Conservation (phyloP, 2,329 filamentous ascomycete species). For the Stagonosporopsis chrysanthemi region DNA sequence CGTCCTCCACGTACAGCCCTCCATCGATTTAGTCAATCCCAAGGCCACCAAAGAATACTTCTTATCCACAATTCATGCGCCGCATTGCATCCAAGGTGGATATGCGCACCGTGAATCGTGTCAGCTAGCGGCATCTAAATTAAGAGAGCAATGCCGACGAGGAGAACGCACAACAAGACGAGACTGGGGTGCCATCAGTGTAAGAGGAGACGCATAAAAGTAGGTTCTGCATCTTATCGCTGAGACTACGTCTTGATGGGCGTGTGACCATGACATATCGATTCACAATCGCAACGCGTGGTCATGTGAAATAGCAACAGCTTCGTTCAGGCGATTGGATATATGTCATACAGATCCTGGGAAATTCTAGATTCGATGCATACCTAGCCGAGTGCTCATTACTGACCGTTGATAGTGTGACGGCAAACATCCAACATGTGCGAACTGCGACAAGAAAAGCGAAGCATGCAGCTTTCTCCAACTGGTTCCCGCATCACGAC, state of each 20-base stretch:
- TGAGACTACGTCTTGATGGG: not conserved
- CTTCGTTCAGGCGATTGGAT: not conserved
- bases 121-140: slow-evolving; percentile 11
- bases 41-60: not conserved
- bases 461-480: slow-evolving; percentile 45
- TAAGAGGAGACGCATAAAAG: slow-evolving; percentile 48
- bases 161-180: slow-evolving; percentile 46
- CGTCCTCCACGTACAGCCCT: not conserved
- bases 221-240: slow-evolving; percentile 8
- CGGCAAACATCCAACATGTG: slow-evolving; percentile 41
- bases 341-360: not conserved
- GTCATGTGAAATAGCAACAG: not conserved
- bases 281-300: not conserved
- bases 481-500: slow-evolving; percentile 41
- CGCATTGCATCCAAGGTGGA: slow-evolving; percentile 8
- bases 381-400: not conserved
- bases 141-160: slow-evolving; percentile 27
- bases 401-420: slow-evolving; percentile 43
- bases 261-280: not conserved
- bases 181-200: slow-evolving; percentile 46
- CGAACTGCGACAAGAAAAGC: slow-evolving; percentile 43
- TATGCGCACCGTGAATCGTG: slow-evolving; percentile 14
- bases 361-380: not conserved
- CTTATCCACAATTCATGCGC: slow-evolving; percentile 12
- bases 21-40: not conserved